phyloP scores from a whole-genome alignment of 208 protist species.

The Crithidia thermophila region DNA sequence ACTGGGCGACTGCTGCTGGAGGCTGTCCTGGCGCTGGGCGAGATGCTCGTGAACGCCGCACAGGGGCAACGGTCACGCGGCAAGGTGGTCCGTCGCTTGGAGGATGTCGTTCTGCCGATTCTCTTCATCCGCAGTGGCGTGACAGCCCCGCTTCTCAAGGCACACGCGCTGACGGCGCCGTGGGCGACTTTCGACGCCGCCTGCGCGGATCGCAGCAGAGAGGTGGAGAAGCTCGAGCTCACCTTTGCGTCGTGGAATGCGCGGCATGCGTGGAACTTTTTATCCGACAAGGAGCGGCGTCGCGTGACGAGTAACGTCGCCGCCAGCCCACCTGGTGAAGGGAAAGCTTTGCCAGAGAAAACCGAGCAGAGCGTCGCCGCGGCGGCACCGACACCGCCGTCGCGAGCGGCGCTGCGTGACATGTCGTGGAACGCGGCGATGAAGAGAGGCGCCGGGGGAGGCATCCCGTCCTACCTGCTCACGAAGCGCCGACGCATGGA shows the following conservation, averaged over 20 bases:
- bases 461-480: slow-evolving; percentile 48
- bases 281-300: not conserved
- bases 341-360: not conserved
- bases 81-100: slow-evolving; percentile 25
- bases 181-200: slow-evolving; percentile 17
- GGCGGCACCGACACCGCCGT: not conserved
- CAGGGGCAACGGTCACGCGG: not conserved
- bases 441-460: slow-evolving; percentile 2
- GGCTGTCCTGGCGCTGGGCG: slow-evolving; percentile 23
- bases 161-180: slow-evolving; percentile 18
- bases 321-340: not conserved
- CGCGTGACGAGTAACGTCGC: not conserved
- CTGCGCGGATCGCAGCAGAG: not conserved
- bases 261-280: slow-evolving; percentile 39
- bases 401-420: slow-evolving; percentile 19
- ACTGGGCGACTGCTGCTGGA: slow-evolving; percentile 30
- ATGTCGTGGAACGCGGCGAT: slow-evolving; percentile 24
- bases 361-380: not conserved
- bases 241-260: slow-evolving; percentile 27
- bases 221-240: slow-evolving; percentile 7
- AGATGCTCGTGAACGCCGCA: slow-evolving; percentile 20
- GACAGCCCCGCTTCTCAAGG: slow-evolving; percentile 22
- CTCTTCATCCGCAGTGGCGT: slow-evolving; percentile 42
- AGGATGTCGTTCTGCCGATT: slow-evolving; percentile 45
- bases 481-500: slow-evolving; percentile 28